These are phyloP conservation scores for Fragosphaeria purpurea DNA, from an alignment of 2,329 filamentous ascomycete species.

Conservation along the genomic window DNA sequence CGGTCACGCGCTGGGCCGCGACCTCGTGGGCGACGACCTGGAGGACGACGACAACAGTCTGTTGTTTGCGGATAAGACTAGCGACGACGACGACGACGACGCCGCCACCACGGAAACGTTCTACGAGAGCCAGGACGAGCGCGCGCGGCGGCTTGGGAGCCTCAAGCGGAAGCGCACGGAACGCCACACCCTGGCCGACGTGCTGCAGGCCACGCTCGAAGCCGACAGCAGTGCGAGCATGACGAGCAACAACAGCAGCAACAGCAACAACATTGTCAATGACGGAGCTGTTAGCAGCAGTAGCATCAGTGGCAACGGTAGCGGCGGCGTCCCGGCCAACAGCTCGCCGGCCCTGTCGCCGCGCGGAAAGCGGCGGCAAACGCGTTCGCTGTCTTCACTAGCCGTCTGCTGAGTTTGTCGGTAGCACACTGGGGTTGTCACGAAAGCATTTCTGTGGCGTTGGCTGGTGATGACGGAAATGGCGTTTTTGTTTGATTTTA, in stretches of 20 bases:
- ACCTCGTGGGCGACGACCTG: slow-evolving; percentile 33
- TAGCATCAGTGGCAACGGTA: too few relatives aligned
- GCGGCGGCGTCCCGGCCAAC: too few relatives aligned
- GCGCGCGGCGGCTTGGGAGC: slow-evolving; percentile 7
- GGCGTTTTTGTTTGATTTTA: too few relatives aligned
- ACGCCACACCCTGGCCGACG: slow-evolving; percentile 25
- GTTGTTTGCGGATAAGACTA: slow-evolving; percentile 15
- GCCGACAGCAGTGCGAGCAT: slow-evolving; percentile 15
- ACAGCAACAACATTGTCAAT: not conserved
- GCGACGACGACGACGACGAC: slow-evolving; percentile 17
- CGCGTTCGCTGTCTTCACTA: slow-evolving; percentile 10
- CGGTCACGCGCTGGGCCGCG: slow-evolving; percentile 40
- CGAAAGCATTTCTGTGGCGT: too few relatives aligned
- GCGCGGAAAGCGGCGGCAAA: slow-evolving; percentile 21
- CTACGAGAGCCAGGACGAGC: slow-evolving; percentile 24
- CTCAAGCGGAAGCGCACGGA: slow-evolving; percentile 26
- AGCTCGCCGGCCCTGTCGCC: slow-evolving; percentile 19
- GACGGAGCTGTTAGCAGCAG: too few relatives aligned
- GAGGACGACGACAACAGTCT: not conserved
- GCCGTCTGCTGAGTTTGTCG: slow-evolving; percentile 7
- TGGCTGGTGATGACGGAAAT: too few relatives aligned
- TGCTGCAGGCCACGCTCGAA: slow-evolving; percentile 32
- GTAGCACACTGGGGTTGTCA: too few relatives aligned
- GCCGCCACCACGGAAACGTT: not conserved
- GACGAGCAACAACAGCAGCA: not conserved